Evolutionary conservation across 2,329 filamentous ascomycete genomes (phyloP).

Genomic region (Pseudogymnoascus sp.): DNA sequence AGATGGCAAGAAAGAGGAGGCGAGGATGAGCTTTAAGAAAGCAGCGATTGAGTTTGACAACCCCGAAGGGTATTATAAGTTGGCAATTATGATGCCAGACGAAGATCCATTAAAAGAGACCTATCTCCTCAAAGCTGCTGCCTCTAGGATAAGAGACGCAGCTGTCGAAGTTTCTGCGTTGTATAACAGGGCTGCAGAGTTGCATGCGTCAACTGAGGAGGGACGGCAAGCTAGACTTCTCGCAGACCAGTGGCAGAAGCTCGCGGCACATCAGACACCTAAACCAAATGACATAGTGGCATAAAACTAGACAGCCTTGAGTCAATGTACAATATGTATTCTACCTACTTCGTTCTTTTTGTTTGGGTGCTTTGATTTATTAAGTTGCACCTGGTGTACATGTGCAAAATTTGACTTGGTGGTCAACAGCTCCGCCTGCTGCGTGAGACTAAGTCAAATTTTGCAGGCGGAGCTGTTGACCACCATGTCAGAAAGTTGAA

Average conservation of each 20-base stretch:
- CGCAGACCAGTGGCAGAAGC: background rate
- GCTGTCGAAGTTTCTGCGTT: background rate
- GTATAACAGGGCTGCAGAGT: background rate
- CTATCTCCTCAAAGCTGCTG: conserved; percentile 27
- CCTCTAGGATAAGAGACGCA: conserved; percentile 25
- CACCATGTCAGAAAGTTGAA: background rate
- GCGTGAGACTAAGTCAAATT: too few relatives aligned
- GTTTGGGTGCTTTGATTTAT: background rate
- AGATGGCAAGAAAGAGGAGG: conserved; percentile 18
- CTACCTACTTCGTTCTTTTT: background rate
- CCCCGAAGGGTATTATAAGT: conserved; percentile 25
- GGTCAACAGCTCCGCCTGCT: too few relatives aligned
- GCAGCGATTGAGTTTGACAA: conserved; percentile 27
- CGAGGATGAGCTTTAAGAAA: conserved; percentile 20
- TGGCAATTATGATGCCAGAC: conserved; percentile 18
- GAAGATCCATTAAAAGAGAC: conserved; percentile 17
- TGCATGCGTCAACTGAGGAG: background rate
- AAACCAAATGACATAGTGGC: background rate
- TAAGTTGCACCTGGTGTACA: background rate
- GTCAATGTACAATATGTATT: background rate
- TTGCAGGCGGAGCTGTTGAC: background rate
- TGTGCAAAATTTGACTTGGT: background rate
- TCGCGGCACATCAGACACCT: background rate
- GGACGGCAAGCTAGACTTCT: background rate
- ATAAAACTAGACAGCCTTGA: background rate